Base-by-base conservation (phyloP, 2,329 filamentous ascomycete genomes). In the Neonectria ditissima region DNA sequence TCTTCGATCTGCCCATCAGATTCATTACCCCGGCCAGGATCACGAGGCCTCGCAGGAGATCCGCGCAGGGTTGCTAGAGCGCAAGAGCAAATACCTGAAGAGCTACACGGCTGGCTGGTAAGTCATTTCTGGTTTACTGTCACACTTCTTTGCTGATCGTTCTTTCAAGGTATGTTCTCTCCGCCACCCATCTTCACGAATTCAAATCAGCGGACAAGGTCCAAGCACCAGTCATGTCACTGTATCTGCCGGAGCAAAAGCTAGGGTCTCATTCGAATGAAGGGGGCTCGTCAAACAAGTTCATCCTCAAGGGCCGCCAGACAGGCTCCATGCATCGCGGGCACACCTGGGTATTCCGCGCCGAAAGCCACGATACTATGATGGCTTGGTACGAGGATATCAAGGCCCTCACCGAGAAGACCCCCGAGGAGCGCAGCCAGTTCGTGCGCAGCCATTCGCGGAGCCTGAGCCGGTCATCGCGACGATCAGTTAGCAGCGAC, bases 51-150 rank as follows among this genome's bases (percentile, higher is more conserved):
- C 93, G 84, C 76, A 92, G 65, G 95, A 98, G 78, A 92, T 99
- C 56, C 87, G 94, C 65, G 93, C 93, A 20, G 96, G 96, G 3
- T 89, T 97, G 80, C 83, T 99, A 37, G 96, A 99, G 82, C 91
- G 96, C 70, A 98, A 98, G 89, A 97, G 94, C 86, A 99, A 98
- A 77, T 99, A 98, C 75, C 83, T 99, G 65, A 98, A 97, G 83
- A 97, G 94, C 78, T 97, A 97, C 78, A 96, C 94, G 8, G 92
- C 94, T 26, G 95, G 95, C 75, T 98, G 95, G 94, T 95, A 83
- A 80, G 90, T 75, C 11, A 26, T 52, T 11, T 10, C 13, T n/a
- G 10, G 16, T 24, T 50, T 37, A 13, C 4, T 57, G 16, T 37
- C 41, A 2, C 18, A 11, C 5, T 24, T 28, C 8, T 30, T 32